Base-by-base conservation (phyloP, 2,329 filamentous ascomycete species). In the Fusarium xylarioides region DNA sequence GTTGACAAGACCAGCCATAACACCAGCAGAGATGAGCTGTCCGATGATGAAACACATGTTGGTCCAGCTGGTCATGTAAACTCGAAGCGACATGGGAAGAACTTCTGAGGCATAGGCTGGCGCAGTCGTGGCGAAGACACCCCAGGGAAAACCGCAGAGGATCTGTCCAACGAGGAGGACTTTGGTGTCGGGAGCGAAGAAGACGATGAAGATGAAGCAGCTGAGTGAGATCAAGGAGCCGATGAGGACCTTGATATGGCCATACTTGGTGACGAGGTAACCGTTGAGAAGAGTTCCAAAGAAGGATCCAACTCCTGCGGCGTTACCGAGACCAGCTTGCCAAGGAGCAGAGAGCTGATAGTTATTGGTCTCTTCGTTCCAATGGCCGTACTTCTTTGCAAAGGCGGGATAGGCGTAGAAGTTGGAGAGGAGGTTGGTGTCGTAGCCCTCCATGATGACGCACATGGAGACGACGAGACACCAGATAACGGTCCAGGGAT, bases 41-140 rank as follows among this genome's bases (percentile, higher is more conserved):
- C 85, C 85, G 18, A 86, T 81, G 14, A 82, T 82, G 77, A 83
- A 86, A 68, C 85, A 86, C 74, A 87, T 80, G 62, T 86, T 86
- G 30, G 83, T 81, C 71, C 83, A 85, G 5, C 80, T 82, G 0
- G 84, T 86, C n/a, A 87, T 77, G 50, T 86, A 86, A 11, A 81
- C 76, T 19, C 85, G 81, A 2, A 86, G 81, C 0, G 79, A 72
- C 65, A 80, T 76, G 9, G 85, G 81, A 11, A 79, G 73, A 6
- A 82, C 77, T 57, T 87, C 85, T 0, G 84, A 85, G 0, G 86
- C 86, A 64, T 88, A 88, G 0, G 85, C 82, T 0, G 85, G 82
- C 0, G 81, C 82, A 3, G 86, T 79, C 1, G 85, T 86, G 10
- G 83, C 82, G 66, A 87, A 84, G 11, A 83, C 79, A 10, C 83